Conservation (phyloP, 2,329 filamentous ascomycete species). For the Xylaria sp. region DNA sequence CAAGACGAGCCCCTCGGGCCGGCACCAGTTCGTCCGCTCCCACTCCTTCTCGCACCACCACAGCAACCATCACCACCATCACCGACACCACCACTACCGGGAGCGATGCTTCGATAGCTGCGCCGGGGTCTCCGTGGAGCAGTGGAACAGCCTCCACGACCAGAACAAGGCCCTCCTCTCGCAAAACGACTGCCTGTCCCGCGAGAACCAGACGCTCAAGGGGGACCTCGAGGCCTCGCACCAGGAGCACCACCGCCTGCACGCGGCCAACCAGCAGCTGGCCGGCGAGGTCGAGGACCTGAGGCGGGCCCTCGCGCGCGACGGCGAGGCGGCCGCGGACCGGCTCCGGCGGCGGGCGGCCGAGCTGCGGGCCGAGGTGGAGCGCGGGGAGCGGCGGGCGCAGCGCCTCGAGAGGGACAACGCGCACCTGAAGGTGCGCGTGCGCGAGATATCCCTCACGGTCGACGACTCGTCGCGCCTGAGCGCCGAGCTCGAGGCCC, state of each 20-base stretch:
- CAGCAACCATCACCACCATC: slow-evolving; percentile 20
- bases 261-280: slow-evolving; percentile 17
- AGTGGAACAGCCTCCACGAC: slow-evolving; percentile 27
- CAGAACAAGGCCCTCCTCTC: slow-evolving; percentile 22
- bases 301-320: slow-evolving; percentile 11
- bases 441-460: slow-evolving; percentile 25
- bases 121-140: slow-evolving; percentile 28
- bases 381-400: slow-evolving; percentile 16
- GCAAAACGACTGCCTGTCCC: slow-evolving; percentile 17
- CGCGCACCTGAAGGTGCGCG: slow-evolving; percentile 12
- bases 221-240: slow-evolving; percentile 14
- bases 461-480: slow-evolving; percentile 6
- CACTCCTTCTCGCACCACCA: slow-evolving; percentile 30
- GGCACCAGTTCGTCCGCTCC: slow-evolving; percentile 26
- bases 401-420: slow-evolving; percentile 21
- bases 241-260: slow-evolving; percentile 23
- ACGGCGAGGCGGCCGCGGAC: slow-evolving; percentile 18
- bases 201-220: slow-evolving; percentile 31
- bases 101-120: slow-evolving; percentile 32
- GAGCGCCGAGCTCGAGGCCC: slow-evolving; percentile 1
- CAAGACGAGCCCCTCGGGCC: slow-evolving; percentile 14
- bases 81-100: slow-evolving; percentile 19
- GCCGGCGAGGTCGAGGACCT: slow-evolving; percentile 19
- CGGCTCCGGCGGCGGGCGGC: slow-evolving; percentile 23
- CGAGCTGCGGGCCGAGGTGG: slow-evolving; percentile 25